A percentile compares a stretch with the other conserved stretches of the same genome.
These are phyloP conservation scores for Epichloe glyceriae DNA, from an alignment of 2,329 filamentous ascomycete genomes.

Conservation along the genomic window DNA sequence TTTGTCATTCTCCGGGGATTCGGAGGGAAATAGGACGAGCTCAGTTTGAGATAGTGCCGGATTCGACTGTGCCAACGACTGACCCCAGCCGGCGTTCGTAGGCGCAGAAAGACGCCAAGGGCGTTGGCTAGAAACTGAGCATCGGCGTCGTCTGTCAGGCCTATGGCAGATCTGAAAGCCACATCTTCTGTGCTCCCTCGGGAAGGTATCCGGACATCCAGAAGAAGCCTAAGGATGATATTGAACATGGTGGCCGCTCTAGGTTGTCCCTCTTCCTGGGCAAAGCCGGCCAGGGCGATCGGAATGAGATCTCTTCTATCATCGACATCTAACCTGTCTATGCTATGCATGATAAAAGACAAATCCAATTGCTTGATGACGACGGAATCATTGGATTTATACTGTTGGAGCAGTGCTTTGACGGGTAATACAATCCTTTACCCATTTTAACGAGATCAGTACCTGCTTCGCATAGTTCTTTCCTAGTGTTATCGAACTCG, in stretches of 20 bases:
- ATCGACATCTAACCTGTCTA: constrained; percentile 33
- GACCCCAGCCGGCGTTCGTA: constrained; percentile 19
- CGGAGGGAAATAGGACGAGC: constrained; percentile 17
- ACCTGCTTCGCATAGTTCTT: not conserved
- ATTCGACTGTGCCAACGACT: constrained; percentile 19
- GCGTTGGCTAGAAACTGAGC: constrained; percentile 59
- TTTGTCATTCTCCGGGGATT: constrained; percentile 50
- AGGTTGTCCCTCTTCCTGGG: constrained; percentile 18
- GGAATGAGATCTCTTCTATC: constrained; percentile 66
- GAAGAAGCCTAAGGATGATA: constrained; percentile 63
- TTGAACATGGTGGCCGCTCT: constrained; percentile 57
- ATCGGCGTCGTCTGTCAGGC: constrained; percentile 54
- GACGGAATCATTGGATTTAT: constrained; percentile 60
- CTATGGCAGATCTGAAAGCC: constrained; percentile 51
- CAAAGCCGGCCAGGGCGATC: constrained; percentile 22
- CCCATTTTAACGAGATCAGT: constrained; percentile 1
- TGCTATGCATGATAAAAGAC: constrained; percentile 75
- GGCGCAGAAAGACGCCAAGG: constrained; percentile 60
- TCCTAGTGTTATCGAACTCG: not conserved
- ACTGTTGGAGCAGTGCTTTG: constrained; percentile 72
- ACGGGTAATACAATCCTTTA: constrained; percentile 66
- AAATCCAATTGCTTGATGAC: constrained; percentile 83
- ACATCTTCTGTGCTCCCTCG: constrained; percentile 70
- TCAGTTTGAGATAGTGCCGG: constrained; percentile 20
- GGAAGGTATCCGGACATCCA: constrained; percentile 56